Conservation (phyloP, 495 filamentous ascomycete genomes). For the Aspergillus heteromorphus region DNA sequence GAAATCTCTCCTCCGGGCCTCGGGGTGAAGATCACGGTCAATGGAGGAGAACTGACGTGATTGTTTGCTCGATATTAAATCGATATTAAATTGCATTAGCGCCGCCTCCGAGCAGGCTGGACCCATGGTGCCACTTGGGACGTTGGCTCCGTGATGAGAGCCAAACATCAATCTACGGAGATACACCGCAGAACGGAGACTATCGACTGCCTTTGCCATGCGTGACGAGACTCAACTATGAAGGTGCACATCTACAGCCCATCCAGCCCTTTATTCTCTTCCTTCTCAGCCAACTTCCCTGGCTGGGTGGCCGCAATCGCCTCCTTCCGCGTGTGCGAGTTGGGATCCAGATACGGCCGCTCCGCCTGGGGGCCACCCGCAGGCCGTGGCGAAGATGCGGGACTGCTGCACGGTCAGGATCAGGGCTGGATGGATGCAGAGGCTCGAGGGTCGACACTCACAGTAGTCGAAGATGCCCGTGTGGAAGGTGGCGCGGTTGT, state of each 20-base stretch:
- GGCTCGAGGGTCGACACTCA: not conserved
- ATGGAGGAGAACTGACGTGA: not conserved
- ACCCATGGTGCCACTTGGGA: not conserved
- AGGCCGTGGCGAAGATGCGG: conserved; percentile 15
- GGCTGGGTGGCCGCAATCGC: not conserved
- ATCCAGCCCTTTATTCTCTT: no score
- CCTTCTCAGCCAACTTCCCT: not conserved
- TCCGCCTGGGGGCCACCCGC: conserved; percentile 16
- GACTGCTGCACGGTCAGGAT: not conserved
- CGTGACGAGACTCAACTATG: no score
- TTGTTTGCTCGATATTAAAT: not conserved
- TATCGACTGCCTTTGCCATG: no score
- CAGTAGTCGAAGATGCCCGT: conserved; percentile 15
- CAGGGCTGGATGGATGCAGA: not conserved
- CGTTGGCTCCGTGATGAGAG: no score
- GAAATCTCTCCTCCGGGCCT: no score
- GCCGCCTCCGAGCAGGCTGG: not conserved
- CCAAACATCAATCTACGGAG: not conserved
- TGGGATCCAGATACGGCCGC: conserved; percentile 14
- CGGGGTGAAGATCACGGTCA: not conserved
- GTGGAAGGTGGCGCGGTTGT: conserved; percentile 41
- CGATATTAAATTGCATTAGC: not conserved
- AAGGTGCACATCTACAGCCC: not conserved
- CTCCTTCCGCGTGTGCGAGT: conserved; percentile 5
- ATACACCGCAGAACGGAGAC: no score